phyloP scores from a whole-genome alignment of 768 basidiomycete genomes.

The Gymnopilus junonius region DNA sequence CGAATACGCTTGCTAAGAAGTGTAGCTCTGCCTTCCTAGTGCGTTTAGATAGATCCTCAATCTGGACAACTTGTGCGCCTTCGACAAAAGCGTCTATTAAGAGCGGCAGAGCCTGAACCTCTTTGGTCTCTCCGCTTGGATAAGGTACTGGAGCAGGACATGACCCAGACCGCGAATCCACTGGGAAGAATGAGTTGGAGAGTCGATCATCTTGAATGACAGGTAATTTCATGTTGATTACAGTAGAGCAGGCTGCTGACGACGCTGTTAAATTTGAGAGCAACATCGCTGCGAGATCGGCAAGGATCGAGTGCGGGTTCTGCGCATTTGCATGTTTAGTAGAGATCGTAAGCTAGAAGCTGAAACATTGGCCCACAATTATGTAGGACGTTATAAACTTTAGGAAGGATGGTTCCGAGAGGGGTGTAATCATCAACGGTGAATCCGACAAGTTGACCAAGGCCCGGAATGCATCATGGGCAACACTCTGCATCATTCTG shows the following conservation, averaged over 20 bases:
- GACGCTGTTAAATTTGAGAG: constrained; percentile 92
- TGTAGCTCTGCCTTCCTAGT: constrained; percentile 80
- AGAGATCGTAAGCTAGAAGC: constrained; percentile 9
- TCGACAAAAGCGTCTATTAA: constrained; percentile 91
- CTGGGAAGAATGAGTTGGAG: constrained; percentile 67
- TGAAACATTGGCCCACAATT: constrained; percentile 57
- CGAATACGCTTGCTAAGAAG: constrained; percentile 93
- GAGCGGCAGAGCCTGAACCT: constrained; percentile 72
- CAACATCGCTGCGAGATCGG: constrained; percentile 96
- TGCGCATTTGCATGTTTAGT: constrained; percentile 33
- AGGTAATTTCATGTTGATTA: constrained; percentile 70
- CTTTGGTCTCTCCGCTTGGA: constrained; percentile 54
- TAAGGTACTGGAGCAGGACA: constrained; percentile 76
- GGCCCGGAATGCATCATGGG: constrained; percentile 94
- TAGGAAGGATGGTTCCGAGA: constrained; percentile 77
- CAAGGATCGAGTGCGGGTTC: constrained; percentile 90
- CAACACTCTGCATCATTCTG: constrained; percentile 62
- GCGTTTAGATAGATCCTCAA: constrained; percentile 50
- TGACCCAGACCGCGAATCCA: constrained; percentile 80
- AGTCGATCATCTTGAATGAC: constrained; percentile 55
- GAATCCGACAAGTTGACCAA: constrained; percentile 94
- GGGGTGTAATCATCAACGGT: constrained; percentile 61
- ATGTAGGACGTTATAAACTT: constrained; percentile 89
- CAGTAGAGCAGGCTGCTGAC: constrained; percentile 61
- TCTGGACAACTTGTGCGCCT: constrained; percentile 61